Conservation (phyloP, 2,329 filamentous ascomycete species). For the Thelonectria blattea region DNA sequence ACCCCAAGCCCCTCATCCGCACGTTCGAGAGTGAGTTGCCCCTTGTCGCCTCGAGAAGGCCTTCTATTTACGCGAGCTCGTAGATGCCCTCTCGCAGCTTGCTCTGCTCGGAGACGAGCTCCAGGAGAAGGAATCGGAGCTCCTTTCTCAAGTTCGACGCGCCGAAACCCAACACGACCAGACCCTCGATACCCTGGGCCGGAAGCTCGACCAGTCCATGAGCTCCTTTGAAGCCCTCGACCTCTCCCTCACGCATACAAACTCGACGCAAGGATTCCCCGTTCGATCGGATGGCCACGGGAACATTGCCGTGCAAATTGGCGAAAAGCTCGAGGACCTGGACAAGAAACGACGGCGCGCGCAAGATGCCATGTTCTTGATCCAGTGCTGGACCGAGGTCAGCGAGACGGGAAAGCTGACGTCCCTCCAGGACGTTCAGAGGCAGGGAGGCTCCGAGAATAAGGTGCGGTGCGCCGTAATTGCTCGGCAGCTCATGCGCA, state of each 20-base stretch:
- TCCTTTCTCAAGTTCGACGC: conserved; percentile 85
- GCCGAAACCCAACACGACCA: conserved; percentile 92
- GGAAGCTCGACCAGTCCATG: conserved; percentile 91
- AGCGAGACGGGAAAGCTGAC: conserved; percentile 87
- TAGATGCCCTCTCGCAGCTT: conserved; percentile 71
- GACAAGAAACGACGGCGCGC: conserved; percentile 90
- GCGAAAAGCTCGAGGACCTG: conserved; percentile 90
- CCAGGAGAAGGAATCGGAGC: conserved; percentile 87
- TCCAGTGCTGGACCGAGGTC: conserved; percentile 97
- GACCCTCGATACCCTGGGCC: conserved; percentile 84
- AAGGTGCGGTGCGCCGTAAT: conserved; percentile 95
- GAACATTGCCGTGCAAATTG: conserved; percentile 92
- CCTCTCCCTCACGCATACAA: conserved; percentile 73
- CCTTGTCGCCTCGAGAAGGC: not conserved
- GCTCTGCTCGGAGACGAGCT: conserved; percentile 80
- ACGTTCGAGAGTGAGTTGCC: conserved; percentile 77
- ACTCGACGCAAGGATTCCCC: conserved; percentile 42
- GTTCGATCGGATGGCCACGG: conserved; percentile 66
- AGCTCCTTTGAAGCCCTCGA: conserved; percentile 91
- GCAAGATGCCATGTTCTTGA: conserved; percentile 90
- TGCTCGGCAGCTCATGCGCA: conserved; percentile 88
- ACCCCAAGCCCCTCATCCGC: conserved; percentile 94
- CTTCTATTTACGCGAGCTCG: conserved; percentile 20
- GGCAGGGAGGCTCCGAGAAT: conserved; percentile 84
- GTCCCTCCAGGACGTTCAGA: conserved; percentile 85